Base-by-base conservation (phyloP, 2,329 filamentous ascomycete species). In the Nemania sp. region DNA sequence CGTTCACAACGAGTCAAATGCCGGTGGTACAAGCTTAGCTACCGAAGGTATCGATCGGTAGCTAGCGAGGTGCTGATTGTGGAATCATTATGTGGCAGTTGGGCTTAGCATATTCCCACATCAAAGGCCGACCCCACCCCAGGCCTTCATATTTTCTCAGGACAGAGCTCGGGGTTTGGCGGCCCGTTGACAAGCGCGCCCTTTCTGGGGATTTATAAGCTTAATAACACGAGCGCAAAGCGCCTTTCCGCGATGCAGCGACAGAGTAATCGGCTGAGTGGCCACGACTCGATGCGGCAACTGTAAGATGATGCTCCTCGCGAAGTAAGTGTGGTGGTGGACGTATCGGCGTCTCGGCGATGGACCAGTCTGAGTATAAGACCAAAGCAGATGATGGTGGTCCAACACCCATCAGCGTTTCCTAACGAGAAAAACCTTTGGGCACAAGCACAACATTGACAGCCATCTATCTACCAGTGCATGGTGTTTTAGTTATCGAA, bases 161-260 rank as follows among this genome's bases (percentile, higher is more conserved):
- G 25, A 29, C 25, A 39, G 11, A 39, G 5, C 48, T 54, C 57
- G 57, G 57, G 54, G 40, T 60, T 63, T 57, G 57, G 54, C 43
- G 39, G 9, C 11, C 17, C 15, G n/a, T 15, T n/a, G 34, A 29
- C 21, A 37, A 21, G 47, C 29, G 47, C 47, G 47, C 47, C 47
- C 47, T 50, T 50, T 50, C 47, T 21, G 17, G 32, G 25, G 9
- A 29, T 20, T 42, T 50, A 35, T 50, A 50, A 50, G 47, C 47
- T 50, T 37, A 50, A 37, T 18, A 50, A 50, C 47, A 43, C 12
- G 15, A 12, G 15, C 15, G 15, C 25, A 17, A 34, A 32, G 21
- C 45, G 45, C 45, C 45, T 48, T 48, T 21, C n/a, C 47, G 7
- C 17, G 4, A 21, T 18, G 32, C 47, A 37, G 37, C 37, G 32